Base-by-base conservation (phyloP, 2,329 filamentous ascomycete genomes). In the Colletotrichum eleusines region DNA sequence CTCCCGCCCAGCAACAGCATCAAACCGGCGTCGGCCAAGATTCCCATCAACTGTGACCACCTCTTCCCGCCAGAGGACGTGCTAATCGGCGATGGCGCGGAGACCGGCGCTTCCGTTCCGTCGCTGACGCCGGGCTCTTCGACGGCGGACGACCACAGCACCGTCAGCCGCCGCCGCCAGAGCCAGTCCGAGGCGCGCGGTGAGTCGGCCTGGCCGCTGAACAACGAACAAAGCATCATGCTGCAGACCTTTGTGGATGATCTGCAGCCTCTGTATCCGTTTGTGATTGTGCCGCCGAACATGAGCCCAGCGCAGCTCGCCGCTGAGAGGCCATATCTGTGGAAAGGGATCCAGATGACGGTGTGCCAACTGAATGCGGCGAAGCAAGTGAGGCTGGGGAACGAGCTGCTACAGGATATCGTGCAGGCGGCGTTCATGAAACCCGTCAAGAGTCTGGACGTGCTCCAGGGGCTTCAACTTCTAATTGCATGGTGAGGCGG, bases 291-390 rank as follows among this genome's bases (percentile, higher is more conserved):
- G 5, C 81, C 84, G 0, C 72, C 74, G 31, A 72, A 78, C 54
- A 73, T 84, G 73, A 76, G 75, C 4, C 78, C 83, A 1, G 74
- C 75, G 2, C 76, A 82, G 71, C 76, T 87, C 54, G 79, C 78
- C 33, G 74, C 75, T 33, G 71, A 80, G 69, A 77, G 81, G 7
- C 85, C 85, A 28, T 83, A 84, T 50, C 72, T 87, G 50, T 88
- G 85, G 84, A 86, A 85, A 74, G 83, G 80, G 5, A 75, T 84
- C 71, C 86, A 87, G 82, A 81, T 87, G 76, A 79, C 79, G 59
- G 77, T 80, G 23, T 79, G 77, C 66, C 80, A 84, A 59, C 78
- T 81, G 1, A 82, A 87, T 55, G 84, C 84, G 0, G 66, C 76
- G 33, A 79, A 84, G 48, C 85, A 87, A 75, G 75, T 81, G 16